Base-by-base conservation (phyloP, 768 basidiomycete genomes). In the Nidularia sp. region DNA sequence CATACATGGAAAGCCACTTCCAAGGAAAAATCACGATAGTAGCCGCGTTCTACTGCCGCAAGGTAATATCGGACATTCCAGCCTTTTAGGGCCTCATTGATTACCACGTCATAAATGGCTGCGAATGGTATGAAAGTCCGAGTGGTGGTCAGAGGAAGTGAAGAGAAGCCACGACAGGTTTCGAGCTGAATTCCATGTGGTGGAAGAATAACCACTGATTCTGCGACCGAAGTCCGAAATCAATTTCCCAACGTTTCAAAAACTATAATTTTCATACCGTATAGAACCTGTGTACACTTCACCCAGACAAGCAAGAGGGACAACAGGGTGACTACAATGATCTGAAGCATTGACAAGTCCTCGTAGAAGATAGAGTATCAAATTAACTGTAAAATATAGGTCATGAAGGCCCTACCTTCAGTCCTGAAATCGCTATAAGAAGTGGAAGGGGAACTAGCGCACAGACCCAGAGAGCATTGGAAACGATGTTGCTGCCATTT, bases 51-150 rank as follows among this genome's bases (percentile, higher is more conserved):
- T 18, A 84, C 57, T 25, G 73, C 75, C 10, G 76, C 83, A 6
- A 90, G 68, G 60, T 87, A 90, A 60, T 81, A 88, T 12, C 81
- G 75, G 18, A 90, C 76, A 63, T 87, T 73, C 89, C 89, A 93
- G 45, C 86, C 66, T 8, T 67, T 73, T 12, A 91, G 64, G 1
- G 83, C 89, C 64, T 93, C 90, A 58, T 90, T 86, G 50, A 92
- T 84, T 31, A 90, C 58, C 43, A 87, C 70, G 52, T 89, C 86
- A 48, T 77, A 73, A 15, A 91, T 64, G 1, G 63, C 57, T 0
- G 71, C 62, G 31, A 77, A 62, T 5, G 86, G 83, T 55, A 91
- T 81, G 64, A 92, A 90, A 3, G 65, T 78, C 47, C 79, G 75
- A 3, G 61, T 70, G 3, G 67, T 67, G 31, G 62, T 58, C 6